These are phyloP conservation scores for Dactylonectria macrodidyma DNA, from an alignment of 2,329 filamentous ascomycete species.

Conservation along the genomic window DNA sequence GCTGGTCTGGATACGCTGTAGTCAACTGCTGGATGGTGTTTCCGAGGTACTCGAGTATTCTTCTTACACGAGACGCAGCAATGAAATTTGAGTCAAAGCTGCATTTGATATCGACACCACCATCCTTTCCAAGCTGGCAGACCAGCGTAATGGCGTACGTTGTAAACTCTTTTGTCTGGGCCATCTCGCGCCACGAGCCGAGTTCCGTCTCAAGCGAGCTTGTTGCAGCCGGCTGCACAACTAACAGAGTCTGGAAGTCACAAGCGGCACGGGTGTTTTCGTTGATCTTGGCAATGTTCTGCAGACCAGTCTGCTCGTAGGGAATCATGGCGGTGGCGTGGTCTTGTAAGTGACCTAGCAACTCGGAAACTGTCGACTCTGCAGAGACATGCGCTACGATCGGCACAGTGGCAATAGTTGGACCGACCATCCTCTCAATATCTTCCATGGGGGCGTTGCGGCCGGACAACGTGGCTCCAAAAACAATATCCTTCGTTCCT, in stretches of 20 bases:
- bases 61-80: conserved; percentile 22
- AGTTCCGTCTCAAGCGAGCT: not conserved
- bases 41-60: conserved; percentile 7
- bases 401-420: conserved; percentile 48
- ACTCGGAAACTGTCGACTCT: conserved; percentile 45
- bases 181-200: conserved; percentile 13
- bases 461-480: conserved; percentile 45
- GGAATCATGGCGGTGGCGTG: conserved; percentile 33
- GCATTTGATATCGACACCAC: conserved; percentile 19
- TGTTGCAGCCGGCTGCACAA: conserved; percentile 27
- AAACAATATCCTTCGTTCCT: conserved; percentile 48
- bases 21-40: conserved; percentile 12
- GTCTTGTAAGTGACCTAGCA: conserved; percentile 53
- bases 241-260: conserved; percentile 28
- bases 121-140: conserved; percentile 9
- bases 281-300: conserved; percentile 25
- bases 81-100: conserved; percentile 14
- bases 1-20: not conserved
- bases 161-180: conserved; percentile 2
- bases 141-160: conserved; percentile 22
- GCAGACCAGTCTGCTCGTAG: conserved; percentile 34
- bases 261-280: conserved; percentile 1
- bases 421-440: conserved; percentile 45
- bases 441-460: conserved; percentile 42
- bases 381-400: conserved; percentile 35